A percentile compares a stretch with the other conserved stretches of the same genome.
These are phyloP conservation scores for Paraleonurus japonicus DNA, from an alignment of 257 asterid species.

Conservation along the genomic window DNA sequence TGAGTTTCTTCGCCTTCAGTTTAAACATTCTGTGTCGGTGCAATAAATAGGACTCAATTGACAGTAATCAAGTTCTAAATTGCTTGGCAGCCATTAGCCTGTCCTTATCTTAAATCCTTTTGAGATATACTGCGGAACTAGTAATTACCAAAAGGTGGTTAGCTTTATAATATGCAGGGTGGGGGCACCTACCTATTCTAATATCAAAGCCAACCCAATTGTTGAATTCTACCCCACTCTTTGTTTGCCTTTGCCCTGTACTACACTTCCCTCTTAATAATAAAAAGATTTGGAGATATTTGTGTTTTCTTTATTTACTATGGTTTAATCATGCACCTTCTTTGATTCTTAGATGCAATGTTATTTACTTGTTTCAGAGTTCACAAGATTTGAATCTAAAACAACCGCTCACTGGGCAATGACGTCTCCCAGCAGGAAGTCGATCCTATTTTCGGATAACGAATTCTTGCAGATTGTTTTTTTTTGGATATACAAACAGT, in stretches of 20 bases:
- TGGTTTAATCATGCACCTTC: neutral
- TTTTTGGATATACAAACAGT: neutral
- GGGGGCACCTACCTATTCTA: too few relatives aligned
- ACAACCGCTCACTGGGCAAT: neutral
- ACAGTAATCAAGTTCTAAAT: neutral
- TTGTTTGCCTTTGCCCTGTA: neutral
- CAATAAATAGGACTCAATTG: neutral
- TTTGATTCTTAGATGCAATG: neutral
- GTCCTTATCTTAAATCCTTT: neutral
- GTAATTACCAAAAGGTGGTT: too few relatives aligned
- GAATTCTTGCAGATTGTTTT: neutral
- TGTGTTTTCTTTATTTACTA: neutral
- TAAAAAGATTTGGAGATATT: neutral
- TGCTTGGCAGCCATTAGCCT: neutral
- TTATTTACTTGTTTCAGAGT: neutral
- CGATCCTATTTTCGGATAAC: neutral
- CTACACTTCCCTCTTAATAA: neutral
- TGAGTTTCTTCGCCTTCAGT: neutral
- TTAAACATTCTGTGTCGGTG: neutral
- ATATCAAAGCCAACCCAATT: neutral
- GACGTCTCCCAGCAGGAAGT: neutral
- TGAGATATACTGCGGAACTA: too few relatives aligned
- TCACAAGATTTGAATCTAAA: neutral
- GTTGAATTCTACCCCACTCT: neutral
- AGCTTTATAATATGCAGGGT: neutral